phyloP scores from a whole-genome alignment of 345 rosid genomes.

The Heritiera littoralis region DNA sequence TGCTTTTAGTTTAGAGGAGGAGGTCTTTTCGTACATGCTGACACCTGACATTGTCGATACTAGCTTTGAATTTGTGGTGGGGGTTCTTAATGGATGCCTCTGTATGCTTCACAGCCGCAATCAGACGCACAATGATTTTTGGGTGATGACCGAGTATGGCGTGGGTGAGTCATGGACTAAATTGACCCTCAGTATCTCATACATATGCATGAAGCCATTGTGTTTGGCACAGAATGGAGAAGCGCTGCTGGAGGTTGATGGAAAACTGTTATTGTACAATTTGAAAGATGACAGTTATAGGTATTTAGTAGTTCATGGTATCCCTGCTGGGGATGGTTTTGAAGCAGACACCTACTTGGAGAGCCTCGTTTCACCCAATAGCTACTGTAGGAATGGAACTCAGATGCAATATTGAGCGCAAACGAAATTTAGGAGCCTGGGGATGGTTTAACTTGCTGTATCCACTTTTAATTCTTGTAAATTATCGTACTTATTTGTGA shows the following conservation, averaged over 20 bases:
- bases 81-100: conserved; percentile 33
- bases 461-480: neutral
- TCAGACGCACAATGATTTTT: conserved; percentile 38
- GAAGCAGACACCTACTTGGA: conserved; percentile 50
- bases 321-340: conserved; percentile 34
- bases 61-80: conserved; percentile 36
- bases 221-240: conserved; percentile 35
- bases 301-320: conserved; percentile 31
- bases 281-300: conserved; percentile 26
- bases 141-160: conserved; percentile 47
- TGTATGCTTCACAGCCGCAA: conserved; percentile 38
- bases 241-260: conserved; percentile 45
- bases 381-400: conserved; percentile 14
- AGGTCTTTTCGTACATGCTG: conserved; percentile 35
- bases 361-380: conserved; percentile 45
- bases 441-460: neutral
- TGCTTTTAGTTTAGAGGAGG: conserved; percentile 38
- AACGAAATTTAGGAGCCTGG: neutral
- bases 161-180: conserved; percentile 37
- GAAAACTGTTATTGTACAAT: conserved; percentile 42
- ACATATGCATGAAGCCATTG: conserved; percentile 44
- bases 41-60: conserved; percentile 34
- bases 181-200: conserved; percentile 31
- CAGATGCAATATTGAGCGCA: neutral
- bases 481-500: neutral